These are phyloP conservation scores for Gracilaria gracilis DNA, from an alignment of 23 red algal genomes.

Conservation along the genomic window DNA sequence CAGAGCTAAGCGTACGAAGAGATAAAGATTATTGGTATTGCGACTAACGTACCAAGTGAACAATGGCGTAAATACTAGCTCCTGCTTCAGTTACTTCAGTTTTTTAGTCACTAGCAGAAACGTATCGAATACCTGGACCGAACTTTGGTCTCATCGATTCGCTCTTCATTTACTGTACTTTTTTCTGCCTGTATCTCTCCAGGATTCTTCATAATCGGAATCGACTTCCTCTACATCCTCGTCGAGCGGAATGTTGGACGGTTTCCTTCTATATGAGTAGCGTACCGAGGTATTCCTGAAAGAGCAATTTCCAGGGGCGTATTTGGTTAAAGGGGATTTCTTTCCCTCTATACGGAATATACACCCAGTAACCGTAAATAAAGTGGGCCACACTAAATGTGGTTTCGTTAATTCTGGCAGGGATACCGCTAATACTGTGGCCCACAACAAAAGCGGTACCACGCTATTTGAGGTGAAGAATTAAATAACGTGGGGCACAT, in stretches of 20 bases:
- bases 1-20: neutral
- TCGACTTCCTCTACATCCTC: constrained; percentile 89
- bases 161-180: constrained; percentile 66
- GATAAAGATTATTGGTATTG: neutral
- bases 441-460: no score
- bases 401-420: no score
- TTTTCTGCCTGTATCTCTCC: constrained; percentile 59
- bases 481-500: no score
- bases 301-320: no score
- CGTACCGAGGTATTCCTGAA: no score
- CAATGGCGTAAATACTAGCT: constrained; percentile 65
- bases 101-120: constrained; percentile 82
- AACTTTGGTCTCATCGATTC: constrained; percentile 60
- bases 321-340: no score
- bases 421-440: no score
- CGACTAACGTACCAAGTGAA: constrained; percentile 66
- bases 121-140: constrained; percentile 73
- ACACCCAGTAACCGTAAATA: no score
- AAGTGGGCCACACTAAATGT: no score
- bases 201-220: constrained; percentile 84
- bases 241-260: constrained; percentile 72
- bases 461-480: no score
- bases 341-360: no score
- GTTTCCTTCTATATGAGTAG: no score
- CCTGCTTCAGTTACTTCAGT: constrained; percentile 80